phyloP scores from a whole-genome alignment of 306 rosid genomes.

The Rosa persica region DNA sequence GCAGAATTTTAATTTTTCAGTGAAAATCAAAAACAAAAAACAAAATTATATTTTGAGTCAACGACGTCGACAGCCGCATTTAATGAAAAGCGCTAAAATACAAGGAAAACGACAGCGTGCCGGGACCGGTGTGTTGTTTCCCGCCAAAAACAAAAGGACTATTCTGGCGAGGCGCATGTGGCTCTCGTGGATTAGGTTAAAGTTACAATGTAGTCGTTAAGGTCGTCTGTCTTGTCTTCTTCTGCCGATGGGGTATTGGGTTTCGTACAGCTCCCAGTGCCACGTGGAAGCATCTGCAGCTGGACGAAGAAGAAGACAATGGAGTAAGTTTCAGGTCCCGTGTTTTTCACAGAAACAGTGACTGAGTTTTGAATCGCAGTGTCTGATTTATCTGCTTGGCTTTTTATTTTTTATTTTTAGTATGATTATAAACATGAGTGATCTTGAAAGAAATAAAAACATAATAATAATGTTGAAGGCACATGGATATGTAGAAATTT shows the following conservation, averaged over 20 bases:
- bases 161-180: neutral
- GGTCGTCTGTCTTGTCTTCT: neutral
- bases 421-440: too few species aligned
- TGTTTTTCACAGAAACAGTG: too few species aligned
- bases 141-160: constrained; percentile 42
- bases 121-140: constrained; percentile 32
- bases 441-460: neutral
- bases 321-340: constrained; percentile 28
- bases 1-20: neutral
- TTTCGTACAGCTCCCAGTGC: constrained; percentile 16
- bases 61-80: constrained; percentile 36
- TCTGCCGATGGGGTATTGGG: constrained; percentile 3
- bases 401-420: too few species aligned
- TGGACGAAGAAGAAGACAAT: constrained; percentile 1
- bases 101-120: constrained; percentile 21
- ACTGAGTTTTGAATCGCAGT: neutral
- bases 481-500: too few species aligned
- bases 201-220: constrained; percentile 53
- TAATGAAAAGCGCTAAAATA: neutral
- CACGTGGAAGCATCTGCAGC: constrained; percentile 39
- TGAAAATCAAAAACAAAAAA: neutral
- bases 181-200: neutral
- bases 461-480: neutral
- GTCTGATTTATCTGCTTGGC: neutral
- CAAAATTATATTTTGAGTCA: constrained; percentile 27